These are phyloP conservation scores for Tremellales sp. DNA, from an alignment of 1,284 basidiomycete genomes.

Conservation along the genomic window DNA sequence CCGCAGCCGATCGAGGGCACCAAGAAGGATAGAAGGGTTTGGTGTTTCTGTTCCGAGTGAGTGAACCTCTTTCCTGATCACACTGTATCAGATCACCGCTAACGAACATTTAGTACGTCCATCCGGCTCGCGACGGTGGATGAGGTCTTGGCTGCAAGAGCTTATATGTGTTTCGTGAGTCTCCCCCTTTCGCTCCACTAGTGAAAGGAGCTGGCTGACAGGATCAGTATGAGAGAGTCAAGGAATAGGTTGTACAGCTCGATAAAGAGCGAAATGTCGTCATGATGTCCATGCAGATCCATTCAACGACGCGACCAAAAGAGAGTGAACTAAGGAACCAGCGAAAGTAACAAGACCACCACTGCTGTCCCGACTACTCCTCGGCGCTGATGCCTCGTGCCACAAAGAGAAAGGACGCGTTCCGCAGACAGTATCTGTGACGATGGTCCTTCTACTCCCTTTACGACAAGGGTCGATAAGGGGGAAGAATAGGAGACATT, in stretches of 20 bases:
- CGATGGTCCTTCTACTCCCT: no score
- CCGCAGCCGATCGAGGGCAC: neutral
- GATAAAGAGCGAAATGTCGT: no score
- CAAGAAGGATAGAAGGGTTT: conserved; percentile 57
- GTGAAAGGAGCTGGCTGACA: neutral
- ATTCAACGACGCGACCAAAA: no score
- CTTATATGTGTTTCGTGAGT: conserved; percentile 63
- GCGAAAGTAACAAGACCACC: no score
- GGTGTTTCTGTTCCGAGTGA: conserved; percentile 76
- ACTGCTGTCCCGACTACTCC: no score
- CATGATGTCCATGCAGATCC: no score
- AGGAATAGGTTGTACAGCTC: neutral
- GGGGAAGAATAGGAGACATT: no score
- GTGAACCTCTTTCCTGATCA: conserved; percentile 8
- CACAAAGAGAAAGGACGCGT: no score
- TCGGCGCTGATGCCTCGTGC: no score
- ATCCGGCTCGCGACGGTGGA: conserved; percentile 74
- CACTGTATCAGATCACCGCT: neutral
- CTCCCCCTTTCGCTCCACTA: neutral
- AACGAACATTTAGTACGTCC: conserved; percentile 51
- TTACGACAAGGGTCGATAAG: no score
- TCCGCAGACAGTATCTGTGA: no score
- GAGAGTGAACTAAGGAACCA: no score
- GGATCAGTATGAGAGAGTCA: conserved; percentile 20
- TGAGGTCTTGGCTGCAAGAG: conserved; percentile 83